A percentile compares a stretch with the other conserved stretches of the same genome.
phyloP scores from a whole-genome alignment of 768 basidiomycete genomes.

The Epithele typhae region DNA sequence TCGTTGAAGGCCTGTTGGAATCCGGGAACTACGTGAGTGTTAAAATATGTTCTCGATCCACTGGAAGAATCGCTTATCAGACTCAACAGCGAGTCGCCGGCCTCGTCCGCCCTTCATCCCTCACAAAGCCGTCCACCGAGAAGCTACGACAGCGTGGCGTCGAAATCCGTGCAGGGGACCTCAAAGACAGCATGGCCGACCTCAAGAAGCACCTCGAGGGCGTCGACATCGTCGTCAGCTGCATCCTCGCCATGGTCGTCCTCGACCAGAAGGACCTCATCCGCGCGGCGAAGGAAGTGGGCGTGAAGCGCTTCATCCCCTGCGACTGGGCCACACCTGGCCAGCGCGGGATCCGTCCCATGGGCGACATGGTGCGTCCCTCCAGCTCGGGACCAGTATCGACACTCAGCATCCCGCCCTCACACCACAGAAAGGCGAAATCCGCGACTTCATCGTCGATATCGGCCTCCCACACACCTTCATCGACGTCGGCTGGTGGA shows the following conservation, averaged over 20 bases:
- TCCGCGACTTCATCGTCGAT: slow-evolving; percentile 19
- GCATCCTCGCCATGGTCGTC: neutral
- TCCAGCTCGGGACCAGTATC: neutral
- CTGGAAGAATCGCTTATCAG: too few species aligned
- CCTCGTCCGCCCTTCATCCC: too few species aligned
- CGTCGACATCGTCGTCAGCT: neutral
- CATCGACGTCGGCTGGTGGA: slow-evolving; percentile 27
- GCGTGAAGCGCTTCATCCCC: slow-evolving; percentile 8
- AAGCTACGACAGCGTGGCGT: neutral
- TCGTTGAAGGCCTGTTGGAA: neutral
- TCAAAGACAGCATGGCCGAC: neutral
- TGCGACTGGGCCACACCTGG: slow-evolving; percentile 6
- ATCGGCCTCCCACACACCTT: slow-evolving; percentile 22
- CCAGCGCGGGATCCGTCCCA: neutral
- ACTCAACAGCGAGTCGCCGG: too few species aligned
- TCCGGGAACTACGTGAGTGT: too few species aligned
- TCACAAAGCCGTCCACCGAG: too few species aligned
- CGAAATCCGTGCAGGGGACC: neutral
- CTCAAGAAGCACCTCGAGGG: neutral
- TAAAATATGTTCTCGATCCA: too few species aligned
- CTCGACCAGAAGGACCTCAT: neutral
- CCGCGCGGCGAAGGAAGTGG: slow-evolving; percentile 16
- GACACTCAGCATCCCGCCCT: slow-evolving; percentile 16
- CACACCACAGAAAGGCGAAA: slow-evolving; percentile 3
- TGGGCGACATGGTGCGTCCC: too few species aligned